phyloP scores from a whole-genome alignment of 2,329 filamentous ascomycete genomes.

The Aulographum hederae region DNA sequence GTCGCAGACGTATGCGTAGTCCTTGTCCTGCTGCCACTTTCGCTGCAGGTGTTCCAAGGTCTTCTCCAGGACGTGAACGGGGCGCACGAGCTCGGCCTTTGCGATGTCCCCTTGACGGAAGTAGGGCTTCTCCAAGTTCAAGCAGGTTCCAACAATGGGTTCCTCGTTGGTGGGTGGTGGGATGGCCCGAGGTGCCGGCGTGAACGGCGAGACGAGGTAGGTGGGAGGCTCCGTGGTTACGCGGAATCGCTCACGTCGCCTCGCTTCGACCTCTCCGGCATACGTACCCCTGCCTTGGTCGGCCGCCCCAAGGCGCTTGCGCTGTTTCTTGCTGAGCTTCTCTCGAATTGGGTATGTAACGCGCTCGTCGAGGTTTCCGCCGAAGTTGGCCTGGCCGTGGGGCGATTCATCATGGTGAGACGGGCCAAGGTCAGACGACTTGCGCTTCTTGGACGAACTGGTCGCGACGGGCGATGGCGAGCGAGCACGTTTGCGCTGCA shows the following conservation, averaged over 20 bases:
- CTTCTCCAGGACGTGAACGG: slow-evolving; percentile 59
- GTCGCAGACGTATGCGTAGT: slow-evolving; percentile 96
- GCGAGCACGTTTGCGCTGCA: too few relatives aligned
- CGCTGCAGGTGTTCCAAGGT: slow-evolving; percentile 78
- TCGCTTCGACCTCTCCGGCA: neutral
- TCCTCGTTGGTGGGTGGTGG: too few relatives aligned
- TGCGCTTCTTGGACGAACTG: too few relatives aligned
- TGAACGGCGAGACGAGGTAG: too few relatives aligned
- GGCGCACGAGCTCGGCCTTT: slow-evolving; percentile 74
- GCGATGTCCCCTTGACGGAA: slow-evolving; percentile 84
- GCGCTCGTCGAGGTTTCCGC: neutral
- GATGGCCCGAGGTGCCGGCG: too few relatives aligned
- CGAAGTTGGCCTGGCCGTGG: neutral
- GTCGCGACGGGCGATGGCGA: too few relatives aligned
- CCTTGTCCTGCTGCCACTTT: slow-evolving; percentile 86
- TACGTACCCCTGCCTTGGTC: too few relatives aligned
- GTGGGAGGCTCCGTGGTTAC: too few relatives aligned
- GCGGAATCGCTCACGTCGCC: neutral
- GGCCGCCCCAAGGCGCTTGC: too few relatives aligned
- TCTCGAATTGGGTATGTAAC: neutral
- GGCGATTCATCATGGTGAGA: slow-evolving; percentile 1
- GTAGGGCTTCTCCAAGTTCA: slow-evolving; percentile 80
- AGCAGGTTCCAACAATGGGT: slow-evolving; percentile 72
- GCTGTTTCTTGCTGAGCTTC: neutral
- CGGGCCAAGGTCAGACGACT: too few relatives aligned